Conservation (phyloP, 2,329 filamentous ascomycete genomes). For the Monilinia aucupariae region DNA sequence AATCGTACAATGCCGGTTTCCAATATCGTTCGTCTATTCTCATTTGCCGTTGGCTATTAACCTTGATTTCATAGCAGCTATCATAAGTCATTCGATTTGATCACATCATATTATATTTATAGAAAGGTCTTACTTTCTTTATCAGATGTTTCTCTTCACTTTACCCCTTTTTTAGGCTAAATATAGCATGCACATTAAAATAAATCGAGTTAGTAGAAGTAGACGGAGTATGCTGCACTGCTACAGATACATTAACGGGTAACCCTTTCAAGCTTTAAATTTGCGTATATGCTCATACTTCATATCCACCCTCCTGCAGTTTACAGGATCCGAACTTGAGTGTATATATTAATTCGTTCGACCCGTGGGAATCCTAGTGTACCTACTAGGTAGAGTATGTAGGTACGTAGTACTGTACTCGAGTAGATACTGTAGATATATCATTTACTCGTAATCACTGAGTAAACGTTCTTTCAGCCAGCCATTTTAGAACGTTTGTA, state of each 20-base stretch:
- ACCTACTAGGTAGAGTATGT: neutral
- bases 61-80: no score
- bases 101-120: neutral
- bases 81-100: neutral
- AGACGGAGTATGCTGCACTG: neutral
- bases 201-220: neutral
- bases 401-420: no score
- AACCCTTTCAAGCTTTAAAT: neutral
- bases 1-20: no score
- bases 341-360: neutral
- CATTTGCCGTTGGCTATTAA: no score
- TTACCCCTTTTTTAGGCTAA: neutral
- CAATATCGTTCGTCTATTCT: no score
- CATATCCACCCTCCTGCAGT: constrained; percentile 7
- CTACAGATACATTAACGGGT: neutral
- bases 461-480: no score
- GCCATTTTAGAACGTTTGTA: no score
- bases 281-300: neutral
- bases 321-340: neutral
- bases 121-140: neutral
- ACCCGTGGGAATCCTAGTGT: constrained; percentile 5
- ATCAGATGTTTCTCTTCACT: neutral
- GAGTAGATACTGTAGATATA: no score
- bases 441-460: no score
- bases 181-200: neutral